Conservation (phyloP, 2,329 filamentous ascomycete genomes). For the Coniochaeta sp. region DNA sequence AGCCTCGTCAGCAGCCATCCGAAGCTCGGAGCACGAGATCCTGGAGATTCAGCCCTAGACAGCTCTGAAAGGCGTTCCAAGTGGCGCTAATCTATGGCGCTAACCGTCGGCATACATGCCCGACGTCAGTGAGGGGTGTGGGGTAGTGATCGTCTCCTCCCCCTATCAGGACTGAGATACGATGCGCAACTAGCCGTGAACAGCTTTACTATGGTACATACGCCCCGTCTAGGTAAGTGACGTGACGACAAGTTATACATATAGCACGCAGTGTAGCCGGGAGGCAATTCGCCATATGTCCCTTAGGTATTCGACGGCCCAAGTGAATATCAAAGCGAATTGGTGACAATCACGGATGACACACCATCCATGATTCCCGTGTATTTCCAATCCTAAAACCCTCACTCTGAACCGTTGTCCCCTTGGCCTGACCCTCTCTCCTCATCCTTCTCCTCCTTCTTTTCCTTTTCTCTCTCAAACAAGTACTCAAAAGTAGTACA, state of each 20-base stretch:
- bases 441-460: neutral
- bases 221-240: no score
- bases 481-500: neutral
- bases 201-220: neutral
- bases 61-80: neutral
- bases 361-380: neutral
- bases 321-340: neutral
- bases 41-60: neutral
- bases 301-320: neutral
- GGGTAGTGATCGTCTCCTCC: neutral
- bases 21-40: neutral
- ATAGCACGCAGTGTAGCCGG: neutral
- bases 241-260: neutral
- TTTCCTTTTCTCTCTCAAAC: neutral
- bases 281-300: neutral
- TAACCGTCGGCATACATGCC: neutral
- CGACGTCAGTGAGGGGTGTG: conserved; percentile 2
- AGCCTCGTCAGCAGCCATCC: neutral
- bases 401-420: no score
- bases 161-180: neutral
- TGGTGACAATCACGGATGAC: neutral
- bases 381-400: neutral
- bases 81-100: neutral
- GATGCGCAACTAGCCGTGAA: no score
- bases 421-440: neutral